Evolutionary conservation across 75 land plant species (phyloP).

Genomic region (Picea sitchensis): DNA sequence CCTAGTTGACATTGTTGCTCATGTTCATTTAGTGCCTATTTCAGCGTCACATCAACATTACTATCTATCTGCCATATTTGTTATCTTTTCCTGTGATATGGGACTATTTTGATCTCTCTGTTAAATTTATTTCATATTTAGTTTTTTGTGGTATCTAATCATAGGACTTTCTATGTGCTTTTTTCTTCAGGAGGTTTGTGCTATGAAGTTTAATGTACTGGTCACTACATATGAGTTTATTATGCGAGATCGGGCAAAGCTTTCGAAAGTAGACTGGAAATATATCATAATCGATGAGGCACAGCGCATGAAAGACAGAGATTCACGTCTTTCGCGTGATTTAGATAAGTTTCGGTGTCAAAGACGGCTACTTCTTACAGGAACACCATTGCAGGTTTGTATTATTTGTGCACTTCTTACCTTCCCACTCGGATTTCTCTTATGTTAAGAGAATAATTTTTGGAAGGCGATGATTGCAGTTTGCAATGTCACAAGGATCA

Average conservation of each 20-base stretch:
- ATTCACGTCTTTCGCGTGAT: constrained; percentile 96
- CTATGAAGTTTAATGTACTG: constrained; percentile 95
- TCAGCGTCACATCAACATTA: too few relatives aligned
- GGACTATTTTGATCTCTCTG: not conserved
- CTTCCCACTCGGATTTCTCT: not conserved
- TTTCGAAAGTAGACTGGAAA: constrained; percentile 98
- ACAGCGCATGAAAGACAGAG: constrained; percentile 98
- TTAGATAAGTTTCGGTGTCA: constrained; percentile 95
- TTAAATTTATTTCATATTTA: not conserved
- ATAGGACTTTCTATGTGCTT: not conserved
- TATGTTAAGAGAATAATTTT: too few relatives aligned
- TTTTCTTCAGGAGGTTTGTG: constrained; percentile 77
- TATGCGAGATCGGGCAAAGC: constrained; percentile 94
- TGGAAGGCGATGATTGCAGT: too few relatives aligned
- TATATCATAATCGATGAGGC: constrained; percentile 99
- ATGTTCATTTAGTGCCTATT: too few relatives aligned
- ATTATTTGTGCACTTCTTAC: too few relatives aligned
- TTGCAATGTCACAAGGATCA: too few relatives aligned
- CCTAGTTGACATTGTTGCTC: too few relatives aligned
- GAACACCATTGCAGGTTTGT: constrained; percentile 97
- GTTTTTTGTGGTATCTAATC: not conserved
- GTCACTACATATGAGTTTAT: constrained; percentile 99
- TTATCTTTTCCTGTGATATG: not conserved
- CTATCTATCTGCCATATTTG: not conserved
- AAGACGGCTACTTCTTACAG: constrained; percentile 93